Conservation (phyloP, 2,329 filamentous ascomycete species). For the Phaeophleospora eucalypticola region DNA sequence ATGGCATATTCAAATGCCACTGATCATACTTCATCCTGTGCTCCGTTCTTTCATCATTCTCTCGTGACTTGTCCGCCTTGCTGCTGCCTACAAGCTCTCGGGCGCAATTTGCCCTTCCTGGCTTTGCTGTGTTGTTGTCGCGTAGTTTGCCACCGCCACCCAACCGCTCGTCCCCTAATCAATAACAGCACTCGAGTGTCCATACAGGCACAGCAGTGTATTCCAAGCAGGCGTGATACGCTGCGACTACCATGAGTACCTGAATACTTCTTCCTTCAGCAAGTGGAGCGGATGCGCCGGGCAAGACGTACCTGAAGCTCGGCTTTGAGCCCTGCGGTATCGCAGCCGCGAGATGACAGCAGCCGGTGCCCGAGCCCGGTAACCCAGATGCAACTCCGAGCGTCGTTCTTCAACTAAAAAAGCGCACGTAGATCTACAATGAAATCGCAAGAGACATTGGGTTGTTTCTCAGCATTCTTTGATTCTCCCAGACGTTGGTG, state of each 20-base stretch:
- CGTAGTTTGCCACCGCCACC: too few species aligned
- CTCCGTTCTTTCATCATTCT: constrained; percentile 1
- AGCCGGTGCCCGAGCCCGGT: background rate
- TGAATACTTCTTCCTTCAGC: too few species aligned
- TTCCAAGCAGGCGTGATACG: background rate
- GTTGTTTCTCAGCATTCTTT: too few species aligned
- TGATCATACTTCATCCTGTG: constrained; percentile 21
- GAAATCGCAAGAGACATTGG: too few species aligned
- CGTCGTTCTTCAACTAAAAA: background rate
- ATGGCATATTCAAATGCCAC: constrained; percentile 22
- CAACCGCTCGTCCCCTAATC: too few species aligned
- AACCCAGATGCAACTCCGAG: background rate
- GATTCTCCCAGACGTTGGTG: constrained; percentile 2
- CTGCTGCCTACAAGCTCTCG: constrained; percentile 3
- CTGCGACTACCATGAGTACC: too few species aligned
- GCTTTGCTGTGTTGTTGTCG: background rate
- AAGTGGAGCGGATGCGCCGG: background rate
- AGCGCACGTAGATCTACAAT: background rate
- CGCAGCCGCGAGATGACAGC: background rate
- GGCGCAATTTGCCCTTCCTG: constrained; percentile 18
- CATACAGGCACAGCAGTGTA: background rate
- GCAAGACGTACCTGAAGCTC: background rate
- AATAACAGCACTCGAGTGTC: background rate
- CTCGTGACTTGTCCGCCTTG: constrained; percentile 1
- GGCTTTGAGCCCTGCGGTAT: background rate